Percentiles rank a stretch among this genome's conserved stretches.
These are phyloP conservation scores for Auriscalpium orientale DNA, from an alignment of 768 basidiomycete genomes.

Conservation along the genomic window DNA sequence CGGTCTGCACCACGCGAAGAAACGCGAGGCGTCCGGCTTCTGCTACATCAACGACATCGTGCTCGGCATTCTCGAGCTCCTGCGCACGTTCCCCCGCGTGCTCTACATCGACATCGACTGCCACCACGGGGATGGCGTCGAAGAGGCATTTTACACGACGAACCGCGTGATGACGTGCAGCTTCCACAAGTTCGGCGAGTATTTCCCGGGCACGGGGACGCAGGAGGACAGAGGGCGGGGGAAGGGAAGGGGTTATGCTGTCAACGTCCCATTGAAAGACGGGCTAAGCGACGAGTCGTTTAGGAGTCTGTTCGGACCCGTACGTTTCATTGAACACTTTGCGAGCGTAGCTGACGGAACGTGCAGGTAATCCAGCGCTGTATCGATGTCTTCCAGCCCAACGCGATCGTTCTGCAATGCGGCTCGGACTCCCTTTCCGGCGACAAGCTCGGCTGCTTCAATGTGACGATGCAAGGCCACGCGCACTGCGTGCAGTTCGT, in stretches of 20 bases:
- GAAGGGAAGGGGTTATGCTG: conserved; percentile 78
- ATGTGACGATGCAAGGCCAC: conserved; percentile 92
- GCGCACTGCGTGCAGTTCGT: conserved; percentile 86
- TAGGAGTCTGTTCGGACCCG: conserved; percentile 85
- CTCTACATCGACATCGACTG: conserved; percentile 98
- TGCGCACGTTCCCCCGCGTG: conserved; percentile 80
- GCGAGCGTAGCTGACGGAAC: too few relatives aligned
- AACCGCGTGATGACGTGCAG: conserved; percentile 96
- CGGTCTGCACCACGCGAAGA: conserved; percentile 98
- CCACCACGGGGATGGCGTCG: conserved; percentile 97
- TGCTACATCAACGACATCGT: conserved; percentile 99
- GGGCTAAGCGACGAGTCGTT: conserved; percentile 92
- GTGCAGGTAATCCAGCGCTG: conserved; percentile 72
- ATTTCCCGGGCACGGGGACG: conserved; percentile 85
- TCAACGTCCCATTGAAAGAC: conserved; percentile 92
- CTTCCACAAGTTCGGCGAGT: conserved; percentile 97
- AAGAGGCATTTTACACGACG: conserved; percentile 97
- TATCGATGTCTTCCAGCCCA: conserved; percentile 81
- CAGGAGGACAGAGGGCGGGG: conserved; percentile 81
- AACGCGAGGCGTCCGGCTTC: conserved; percentile 94
- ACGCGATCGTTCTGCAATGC: conserved; percentile 87
- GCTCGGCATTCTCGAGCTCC: conserved; percentile 84
- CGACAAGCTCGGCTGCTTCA: conserved; percentile 95
- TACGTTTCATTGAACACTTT: conserved; percentile 29
- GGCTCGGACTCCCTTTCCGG: conserved; percentile 94